Base-by-base conservation (phyloP, 179 eudicot species). In the Silene noctiflora region DNA sequence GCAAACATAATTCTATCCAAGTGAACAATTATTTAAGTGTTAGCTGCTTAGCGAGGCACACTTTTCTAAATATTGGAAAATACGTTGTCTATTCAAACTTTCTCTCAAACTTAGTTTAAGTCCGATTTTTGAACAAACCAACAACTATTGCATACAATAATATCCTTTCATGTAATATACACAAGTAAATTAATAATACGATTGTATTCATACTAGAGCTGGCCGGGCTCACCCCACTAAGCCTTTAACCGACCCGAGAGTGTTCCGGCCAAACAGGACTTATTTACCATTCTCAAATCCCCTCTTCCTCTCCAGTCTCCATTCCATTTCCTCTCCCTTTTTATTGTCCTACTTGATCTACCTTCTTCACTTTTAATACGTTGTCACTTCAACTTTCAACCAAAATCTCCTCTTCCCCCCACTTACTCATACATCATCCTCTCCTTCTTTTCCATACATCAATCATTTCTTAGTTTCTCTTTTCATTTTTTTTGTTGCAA, bases 381-480 rank as follows among this genome's bases (percentile, higher is more conserved):
- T 65, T 31, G 31, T 8, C 31, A 31, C 16, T 65, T 22, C n/a
- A 31, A 44, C 31, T 21, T 69, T 64, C 68, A 64, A 64, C 31
- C 68, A 48, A 48, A 48, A 3, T 48, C 56, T 48, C 1, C 14
- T 8, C 2, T 11, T 63, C 24, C 11, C 27, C 33, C 35, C 67
- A 22, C 67, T 63, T 63, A 24, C 27, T 22, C 29, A 63, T 27
- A 44, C 59, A 44, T 69, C 16, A 14, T 27, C 69, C 68, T 4
- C 68, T 4, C 60, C 81, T 70, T 51, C 64, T 72, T 72, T 5
- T 60, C 13, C 61, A 11, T 48, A 46, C 6, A 81, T 68, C 83
- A 55, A 20, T 21, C 20, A 10, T 31, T 35, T 1, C n/a, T 70
- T 39, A 0, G 6, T 4, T 13, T 59, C 71, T 13, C 56, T 53